Conservation (phyloP, 345 rosid species). For the Populus pruinosa region DNA sequence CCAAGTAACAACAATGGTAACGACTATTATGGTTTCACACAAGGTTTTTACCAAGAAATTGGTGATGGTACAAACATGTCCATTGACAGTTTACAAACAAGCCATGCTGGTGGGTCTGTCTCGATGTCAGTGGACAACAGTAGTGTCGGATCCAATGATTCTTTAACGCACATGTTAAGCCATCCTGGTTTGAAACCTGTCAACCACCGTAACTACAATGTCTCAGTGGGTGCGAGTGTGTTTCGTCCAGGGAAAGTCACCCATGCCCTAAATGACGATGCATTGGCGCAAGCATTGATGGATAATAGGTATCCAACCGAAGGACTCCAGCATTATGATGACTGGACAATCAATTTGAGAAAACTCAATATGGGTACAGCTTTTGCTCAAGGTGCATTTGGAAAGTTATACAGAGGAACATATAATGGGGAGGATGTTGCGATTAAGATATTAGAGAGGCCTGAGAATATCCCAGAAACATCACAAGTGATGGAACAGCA, state of each 20-base stretch:
- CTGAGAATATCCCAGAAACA: slow-evolving; percentile 20
- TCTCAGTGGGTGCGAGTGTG: slow-evolving; percentile 55
- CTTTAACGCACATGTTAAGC: slow-evolving; percentile 59
- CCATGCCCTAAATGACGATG: slow-evolving; percentile 55
- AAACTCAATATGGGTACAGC: slow-evolving; percentile 66
- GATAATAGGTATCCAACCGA: slow-evolving; percentile 48
- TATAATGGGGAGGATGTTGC: slow-evolving; percentile 32
- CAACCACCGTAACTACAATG: slow-evolving; percentile 36
- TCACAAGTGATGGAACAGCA: slow-evolving; percentile 31
- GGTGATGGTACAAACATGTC: slow-evolving; percentile 71
- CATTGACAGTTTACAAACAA: slow-evolving; percentile 56
- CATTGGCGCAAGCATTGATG: slow-evolving; percentile 57
- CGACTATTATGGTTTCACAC: slow-evolving; percentile 50
- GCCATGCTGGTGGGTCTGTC: slow-evolving; percentile 59
- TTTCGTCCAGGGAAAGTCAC: slow-evolving; percentile 53
- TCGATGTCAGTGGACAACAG: slow-evolving; percentile 63
- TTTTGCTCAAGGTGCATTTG: slow-evolving; percentile 75
- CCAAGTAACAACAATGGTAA: slow-evolving; percentile 43
- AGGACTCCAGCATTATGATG: slow-evolving; percentile 49
- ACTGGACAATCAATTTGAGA: slow-evolving; percentile 64
- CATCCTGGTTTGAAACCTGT: slow-evolving; percentile 56
- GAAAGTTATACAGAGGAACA: slow-evolving; percentile 48
- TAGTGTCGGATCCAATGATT: slow-evolving; percentile 68
- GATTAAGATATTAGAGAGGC: slow-evolving; percentile 31
- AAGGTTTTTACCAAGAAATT: slow-evolving; percentile 57